These are phyloP conservation scores for Botrytis porri DNA, from an alignment of 2,329 filamentous ascomycete genomes.

Conservation along the genomic window DNA sequence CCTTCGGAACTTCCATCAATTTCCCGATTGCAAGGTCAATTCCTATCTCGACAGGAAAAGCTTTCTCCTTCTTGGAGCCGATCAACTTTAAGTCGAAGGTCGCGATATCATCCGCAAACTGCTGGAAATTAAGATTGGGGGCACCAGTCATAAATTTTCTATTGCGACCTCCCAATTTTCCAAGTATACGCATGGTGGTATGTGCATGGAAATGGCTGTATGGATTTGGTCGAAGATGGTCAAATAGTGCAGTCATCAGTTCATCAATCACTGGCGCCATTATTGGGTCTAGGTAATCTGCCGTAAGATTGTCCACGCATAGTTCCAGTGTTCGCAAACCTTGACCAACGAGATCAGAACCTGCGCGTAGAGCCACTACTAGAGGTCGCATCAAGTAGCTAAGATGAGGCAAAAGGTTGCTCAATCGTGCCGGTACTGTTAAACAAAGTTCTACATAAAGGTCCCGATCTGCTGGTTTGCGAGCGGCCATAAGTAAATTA, in stretches of 20 bases:
- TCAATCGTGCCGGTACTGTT: constrained; percentile 90
- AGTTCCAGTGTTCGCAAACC: constrained; percentile 90
- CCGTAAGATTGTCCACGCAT: constrained; percentile 96
- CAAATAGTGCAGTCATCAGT: constrained; percentile 95
- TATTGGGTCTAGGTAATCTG: constrained; percentile 96
- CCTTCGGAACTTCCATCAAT: constrained; percentile 74
- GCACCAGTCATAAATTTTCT: constrained; percentile 92
- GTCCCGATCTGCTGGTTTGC: constrained; percentile 87
- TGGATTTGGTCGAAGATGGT: constrained; percentile 87
- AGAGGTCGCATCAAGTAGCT: constrained; percentile 96
- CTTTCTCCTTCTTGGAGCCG: constrained; percentile 82
- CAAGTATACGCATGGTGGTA: constrained; percentile 94
- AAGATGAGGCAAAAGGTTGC: constrained; percentile 90
- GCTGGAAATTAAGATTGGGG: constrained; percentile 76
- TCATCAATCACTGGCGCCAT: constrained; percentile 99
- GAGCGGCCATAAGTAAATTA: constrained; percentile 84
- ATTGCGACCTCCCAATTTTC: constrained; percentile 93
- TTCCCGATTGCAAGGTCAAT: constrained; percentile 87
- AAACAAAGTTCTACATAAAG: constrained; percentile 96
- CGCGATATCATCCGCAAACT: constrained; percentile 81
- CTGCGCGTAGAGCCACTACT: constrained; percentile 89
- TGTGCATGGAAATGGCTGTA: constrained; percentile 98
- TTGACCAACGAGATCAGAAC: constrained; percentile 91
- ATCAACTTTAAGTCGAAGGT: constrained; percentile 88
- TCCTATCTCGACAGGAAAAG: constrained; percentile 83